These are phyloP conservation scores for Leccinum ponderosum DNA, from an alignment of 1,284 basidiomycete species.

Conservation along the genomic window DNA sequence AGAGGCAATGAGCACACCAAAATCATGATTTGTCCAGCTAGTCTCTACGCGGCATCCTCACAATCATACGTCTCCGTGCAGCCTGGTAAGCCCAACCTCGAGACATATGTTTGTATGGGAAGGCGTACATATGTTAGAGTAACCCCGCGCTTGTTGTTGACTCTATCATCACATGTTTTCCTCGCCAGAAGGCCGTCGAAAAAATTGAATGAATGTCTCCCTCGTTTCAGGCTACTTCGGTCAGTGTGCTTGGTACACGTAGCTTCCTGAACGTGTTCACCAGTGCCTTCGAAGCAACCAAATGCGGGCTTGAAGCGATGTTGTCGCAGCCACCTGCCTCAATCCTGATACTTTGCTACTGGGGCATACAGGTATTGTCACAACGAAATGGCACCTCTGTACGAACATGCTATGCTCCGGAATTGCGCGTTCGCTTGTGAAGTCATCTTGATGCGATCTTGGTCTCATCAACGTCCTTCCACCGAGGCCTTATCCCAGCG, in stretches of 20 bases:
- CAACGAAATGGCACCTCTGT: not conserved
- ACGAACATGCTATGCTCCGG: not conserved
- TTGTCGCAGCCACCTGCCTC: not conserved
- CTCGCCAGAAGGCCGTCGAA: not conserved
- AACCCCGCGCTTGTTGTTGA: slow-evolving; percentile 8
- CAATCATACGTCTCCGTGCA: slow-evolving; percentile 1
- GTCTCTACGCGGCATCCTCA: not conserved
- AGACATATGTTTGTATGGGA: slow-evolving; percentile 16
- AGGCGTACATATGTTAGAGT: slow-evolving; percentile 19
- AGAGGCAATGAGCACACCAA: slow-evolving; percentile 35
- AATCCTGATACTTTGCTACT: not conserved
- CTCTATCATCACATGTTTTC: slow-evolving; percentile 16
- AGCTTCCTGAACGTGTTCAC: not conserved
- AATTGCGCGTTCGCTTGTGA: not conserved
- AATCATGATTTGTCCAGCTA: slow-evolving; percentile 24
- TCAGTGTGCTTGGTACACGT: not conserved
- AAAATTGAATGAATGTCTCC: not conserved
- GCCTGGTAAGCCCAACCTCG: slow-evolving; percentile 15
- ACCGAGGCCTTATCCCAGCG: slow-evolving; percentile 3
- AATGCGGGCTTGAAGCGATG: not conserved
- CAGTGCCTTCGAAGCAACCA: not conserved
- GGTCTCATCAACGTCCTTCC: slow-evolving; percentile 5
- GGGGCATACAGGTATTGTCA: not conserved
- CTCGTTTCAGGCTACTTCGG: not conserved
- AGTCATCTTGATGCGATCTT: slow-evolving; percentile 27